Base-by-base conservation (phyloP, 2,329 filamentous ascomycete genomes). In the Phialophora macrospora region DNA sequence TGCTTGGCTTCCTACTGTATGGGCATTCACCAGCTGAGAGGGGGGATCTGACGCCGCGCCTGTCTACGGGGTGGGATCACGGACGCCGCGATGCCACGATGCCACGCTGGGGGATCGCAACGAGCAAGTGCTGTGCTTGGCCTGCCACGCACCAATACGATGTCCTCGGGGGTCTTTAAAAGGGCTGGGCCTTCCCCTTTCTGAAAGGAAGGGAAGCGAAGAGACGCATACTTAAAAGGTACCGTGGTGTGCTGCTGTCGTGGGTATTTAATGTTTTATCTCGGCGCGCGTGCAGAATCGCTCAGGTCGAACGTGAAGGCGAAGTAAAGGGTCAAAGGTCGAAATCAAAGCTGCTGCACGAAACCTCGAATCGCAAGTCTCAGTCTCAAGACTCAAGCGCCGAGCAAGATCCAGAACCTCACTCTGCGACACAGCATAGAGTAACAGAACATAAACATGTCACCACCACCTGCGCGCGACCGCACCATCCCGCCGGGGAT, bases 401-500 rank as follows among this genome's bases (percentile, higher is more conserved):
- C n/a, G n/a, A n/a, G n/a, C n/a, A n/a, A n/a, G n/a, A n/a, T n/a
- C n/a, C n/a, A n/a, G n/a, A n/a, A n/a, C n/a, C n/a, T n/a, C n/a
- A n/a, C n/a, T n/a, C n/a, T n/a, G n/a, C n/a, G n/a, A n/a, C n/a
- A n/a, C n/a, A n/a, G n/a, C n/a, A n/a, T n/a, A n/a, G n/a, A n/a
- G n/a, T n/a, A n/a, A n/a, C n/a, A n/a, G 6, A 44, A 44, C 17
- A 44, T n/a, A 1, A 51, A 11, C 5, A 51, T 51, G 20, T 51
- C 48, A 32, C 4, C 56, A 2, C 4, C 56, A 2, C 20, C 20
- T 12, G 1, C 32, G 14, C 32, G 32, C 44, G 56, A 66, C 44
- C 60, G 66, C 28, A 62, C 24, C 9, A 54, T 65, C 20, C 69
- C 69, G 2, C 69, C 69, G 3, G 69, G 69, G 1, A 52, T 71